Evolutionary conservation across 352 stramenopile genomes (phyloP).

Genomic region (Globisporangium carolinianum): DNA sequence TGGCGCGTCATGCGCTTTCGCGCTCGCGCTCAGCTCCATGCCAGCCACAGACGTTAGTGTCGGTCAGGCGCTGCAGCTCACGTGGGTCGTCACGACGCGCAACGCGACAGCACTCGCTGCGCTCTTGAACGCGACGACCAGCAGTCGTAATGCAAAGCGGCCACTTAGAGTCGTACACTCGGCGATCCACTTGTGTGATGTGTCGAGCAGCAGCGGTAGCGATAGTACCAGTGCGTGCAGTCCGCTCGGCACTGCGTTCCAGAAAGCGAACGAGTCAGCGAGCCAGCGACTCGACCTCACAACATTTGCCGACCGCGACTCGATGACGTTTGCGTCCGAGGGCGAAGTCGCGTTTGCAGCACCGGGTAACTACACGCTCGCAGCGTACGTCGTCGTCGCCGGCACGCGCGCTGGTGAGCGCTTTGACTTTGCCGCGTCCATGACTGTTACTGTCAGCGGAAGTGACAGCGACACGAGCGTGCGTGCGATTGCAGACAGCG

Average conservation of each 20-base stretch:
- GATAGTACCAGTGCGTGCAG: conserved; percentile 9
- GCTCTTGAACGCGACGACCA: background rate
- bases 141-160: conserved; percentile 1
- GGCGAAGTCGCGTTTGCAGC: conserved; percentile 19
- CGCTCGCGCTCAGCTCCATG: conserved; percentile 6
- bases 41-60: background rate
- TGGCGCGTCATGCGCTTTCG: conserved; percentile 18
- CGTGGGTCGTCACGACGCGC: conserved; percentile 16
- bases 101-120: background rate
- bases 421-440: conserved; percentile 30
- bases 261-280: conserved; percentile 12
- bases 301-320: conserved; percentile 4
- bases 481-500: background rate
- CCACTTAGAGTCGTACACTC: conserved; percentile 10
- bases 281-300: conserved; percentile 18
- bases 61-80: conserved; percentile 9
- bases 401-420: conserved; percentile 8
- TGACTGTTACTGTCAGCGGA: conserved; percentile 3
- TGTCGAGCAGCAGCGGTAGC: background rate
- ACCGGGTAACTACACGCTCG: conserved; percentile 19
- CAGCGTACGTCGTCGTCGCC: conserved; percentile 28
- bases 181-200: conserved; percentile 16
- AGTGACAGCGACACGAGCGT: conserved; percentile 1
- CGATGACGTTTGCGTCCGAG: conserved; percentile 15
- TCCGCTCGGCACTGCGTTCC: conserved; percentile 14